A percentile compares a stretch with the other conserved stretches of the same genome.
These are phyloP conservation scores for Suhomyces canberraensis DNA, from an alignment of 805 yeast genomes.

Conservation along the genomic window DNA sequence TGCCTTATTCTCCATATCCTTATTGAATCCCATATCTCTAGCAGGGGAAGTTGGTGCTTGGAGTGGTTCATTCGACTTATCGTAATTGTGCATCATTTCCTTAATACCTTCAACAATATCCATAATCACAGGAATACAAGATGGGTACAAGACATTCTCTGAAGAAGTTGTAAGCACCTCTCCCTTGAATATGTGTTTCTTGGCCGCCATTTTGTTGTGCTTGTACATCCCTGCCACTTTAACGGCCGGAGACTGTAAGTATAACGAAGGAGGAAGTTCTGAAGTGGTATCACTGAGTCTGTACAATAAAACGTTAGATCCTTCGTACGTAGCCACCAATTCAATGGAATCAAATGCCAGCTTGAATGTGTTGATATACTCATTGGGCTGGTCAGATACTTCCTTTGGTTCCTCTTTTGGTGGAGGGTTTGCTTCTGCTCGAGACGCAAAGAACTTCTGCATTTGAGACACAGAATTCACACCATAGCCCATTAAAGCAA, in stretches of 20 bases:
- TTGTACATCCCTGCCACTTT: slow-evolving; percentile 53
- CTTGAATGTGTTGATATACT: slow-evolving; percentile 1
- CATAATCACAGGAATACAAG: slow-evolving; percentile 73
- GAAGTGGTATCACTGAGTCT: slow-evolving; percentile 39
- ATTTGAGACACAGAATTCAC: slow-evolving; percentile 46
- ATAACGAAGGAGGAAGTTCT: slow-evolving; percentile 48
- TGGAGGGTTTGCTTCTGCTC: background rate
- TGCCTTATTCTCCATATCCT: background rate
- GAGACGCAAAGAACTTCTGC: slow-evolving; percentile 27
- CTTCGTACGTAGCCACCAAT: slow-evolving; percentile 59
- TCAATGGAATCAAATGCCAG: slow-evolving; percentile 39
- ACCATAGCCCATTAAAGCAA: slow-evolving; percentile 51
- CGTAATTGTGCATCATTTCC: slow-evolving; percentile 34
- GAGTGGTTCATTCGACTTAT: slow-evolving; percentile 1
- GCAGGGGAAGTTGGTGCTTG: background rate
- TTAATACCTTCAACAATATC: slow-evolving; percentile 55
- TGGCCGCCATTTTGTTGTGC: slow-evolving; percentile 29
- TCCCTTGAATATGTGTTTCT: slow-evolving; percentile 45
- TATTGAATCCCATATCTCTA: background rate
- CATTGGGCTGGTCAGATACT: slow-evolving; percentile 3
- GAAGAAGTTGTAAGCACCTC: slow-evolving; percentile 67
- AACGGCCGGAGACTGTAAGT: slow-evolving; percentile 74
- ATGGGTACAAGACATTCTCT: slow-evolving; percentile 63
- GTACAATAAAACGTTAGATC: slow-evolving; percentile 57
- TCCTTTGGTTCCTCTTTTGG: slow-evolving; percentile 2